Evolutionary conservation across 139 green algal species (phyloP).

Genomic region (Chlamydomonas eustigma): DNA sequence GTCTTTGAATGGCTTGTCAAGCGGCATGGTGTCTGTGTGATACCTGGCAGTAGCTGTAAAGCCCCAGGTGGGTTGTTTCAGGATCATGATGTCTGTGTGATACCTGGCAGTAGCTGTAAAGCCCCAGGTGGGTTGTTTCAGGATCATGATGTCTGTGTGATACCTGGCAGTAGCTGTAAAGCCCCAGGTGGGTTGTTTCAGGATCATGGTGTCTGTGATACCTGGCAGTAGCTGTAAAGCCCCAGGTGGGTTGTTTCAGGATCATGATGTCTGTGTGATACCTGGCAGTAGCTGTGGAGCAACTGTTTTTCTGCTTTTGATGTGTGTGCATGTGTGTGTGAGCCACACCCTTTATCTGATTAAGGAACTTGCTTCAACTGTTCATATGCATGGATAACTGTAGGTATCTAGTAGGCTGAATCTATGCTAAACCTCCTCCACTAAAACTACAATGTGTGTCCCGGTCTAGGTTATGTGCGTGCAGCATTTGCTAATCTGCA

Average conservation of each 20-base stretch:
- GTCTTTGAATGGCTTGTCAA: conserved; percentile 83
- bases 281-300: neutral
- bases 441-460: no score
- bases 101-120: neutral
- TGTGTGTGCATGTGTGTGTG: neutral
- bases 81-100: neutral
- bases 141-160: neutral
- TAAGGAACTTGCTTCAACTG: neutral
- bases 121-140: neutral
- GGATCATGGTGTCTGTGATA: neutral
- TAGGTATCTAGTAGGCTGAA: neutral
- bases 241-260: neutral
- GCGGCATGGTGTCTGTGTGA: conserved; percentile 60
- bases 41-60: conserved; percentile 81
- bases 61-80: conserved; percentile 45
- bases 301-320: neutral
- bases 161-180: neutral
- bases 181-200: neutral
- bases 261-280: neutral
- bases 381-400: no score
- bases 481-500: conserved; percentile 79
- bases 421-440: neutral
- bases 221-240: neutral
- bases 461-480: conserved; percentile 50
- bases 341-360: neutral